phyloP scores from a whole-genome alignment of 2,329 filamentous ascomycete genomes.

The Clonostachys rosea region DNA sequence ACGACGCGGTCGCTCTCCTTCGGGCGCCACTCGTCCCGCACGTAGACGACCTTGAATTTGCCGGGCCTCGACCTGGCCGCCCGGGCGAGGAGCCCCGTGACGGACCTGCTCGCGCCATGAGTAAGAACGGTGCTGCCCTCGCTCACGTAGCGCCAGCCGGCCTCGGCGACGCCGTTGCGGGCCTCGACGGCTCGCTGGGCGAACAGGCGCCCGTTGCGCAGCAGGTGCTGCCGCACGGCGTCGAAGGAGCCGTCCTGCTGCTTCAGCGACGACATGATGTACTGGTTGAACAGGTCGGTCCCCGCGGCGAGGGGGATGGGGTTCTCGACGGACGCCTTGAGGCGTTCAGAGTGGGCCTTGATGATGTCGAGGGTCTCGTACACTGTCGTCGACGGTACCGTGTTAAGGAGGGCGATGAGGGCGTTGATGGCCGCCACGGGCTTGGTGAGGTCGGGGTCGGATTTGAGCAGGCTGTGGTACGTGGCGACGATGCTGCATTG shows the following conservation, averaged over 20 bases:
- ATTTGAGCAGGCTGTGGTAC: slow-evolving; percentile 48
- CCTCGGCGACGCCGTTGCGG: slow-evolving; percentile 74
- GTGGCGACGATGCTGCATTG: slow-evolving; percentile 45
- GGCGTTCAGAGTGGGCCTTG: slow-evolving; percentile 67
- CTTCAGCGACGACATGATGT: slow-evolving; percentile 73
- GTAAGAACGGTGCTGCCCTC: slow-evolving; percentile 83
- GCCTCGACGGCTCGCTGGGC: slow-evolving; percentile 82
- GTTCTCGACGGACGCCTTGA: slow-evolving; percentile 79
- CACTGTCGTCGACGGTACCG: slow-evolving; percentile 77
- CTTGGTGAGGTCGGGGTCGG: slow-evolving; percentile 85
- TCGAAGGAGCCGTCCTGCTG: slow-evolving; percentile 61
- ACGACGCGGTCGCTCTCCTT: slow-evolving; percentile 70
- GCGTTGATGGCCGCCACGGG: slow-evolving; percentile 92
- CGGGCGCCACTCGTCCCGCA: slow-evolving; percentile 50
- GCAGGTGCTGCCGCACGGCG: slow-evolving; percentile 73
- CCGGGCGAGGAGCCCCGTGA: slow-evolving; percentile 69
- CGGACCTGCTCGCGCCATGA: slow-evolving; percentile 82
- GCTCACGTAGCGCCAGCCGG: slow-evolving; percentile 72
- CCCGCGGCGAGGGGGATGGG: slow-evolving; percentile 89
- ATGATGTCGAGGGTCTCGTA: slow-evolving; percentile 90
- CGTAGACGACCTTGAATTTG: slow-evolving; percentile 82
- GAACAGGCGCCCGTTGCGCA: slow-evolving; percentile 83
- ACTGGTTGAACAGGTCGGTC: slow-evolving; percentile 92
- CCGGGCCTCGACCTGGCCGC: slow-evolving; percentile 53
- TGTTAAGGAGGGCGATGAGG: slow-evolving; percentile 79